Percentiles rank a stretch among this genome's conserved stretches.
Evolutionary conservation across 306 rosid species (phyloP).

Genomic region (Hippophae rhamnoides): DNA sequence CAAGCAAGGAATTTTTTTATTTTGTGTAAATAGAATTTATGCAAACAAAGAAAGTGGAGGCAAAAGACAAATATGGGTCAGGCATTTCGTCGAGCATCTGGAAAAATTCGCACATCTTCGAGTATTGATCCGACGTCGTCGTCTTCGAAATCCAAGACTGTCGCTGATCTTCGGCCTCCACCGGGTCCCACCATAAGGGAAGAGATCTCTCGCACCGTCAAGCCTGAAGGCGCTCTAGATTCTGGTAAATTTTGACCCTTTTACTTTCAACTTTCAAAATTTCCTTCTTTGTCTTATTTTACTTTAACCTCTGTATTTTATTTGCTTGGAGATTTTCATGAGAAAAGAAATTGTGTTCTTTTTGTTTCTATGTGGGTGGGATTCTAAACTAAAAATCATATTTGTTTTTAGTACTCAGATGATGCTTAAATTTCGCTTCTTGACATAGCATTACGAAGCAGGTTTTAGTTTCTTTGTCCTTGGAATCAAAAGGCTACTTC

Average conservation of each 20-base stretch:
- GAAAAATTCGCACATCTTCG: constrained; percentile 51
- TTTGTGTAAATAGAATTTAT: background rate
- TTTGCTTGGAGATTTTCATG: background rate
- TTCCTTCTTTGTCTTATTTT: background rate
- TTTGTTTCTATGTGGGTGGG: too few species aligned
- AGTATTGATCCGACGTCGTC: constrained; percentile 33
- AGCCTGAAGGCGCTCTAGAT: constrained; percentile 18
- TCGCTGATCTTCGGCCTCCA: constrained; percentile 39
- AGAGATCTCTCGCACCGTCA: constrained; percentile 30
- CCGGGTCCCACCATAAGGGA: constrained; percentile 20
- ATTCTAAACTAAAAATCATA: too few species aligned
- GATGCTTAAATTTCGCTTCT: background rate
- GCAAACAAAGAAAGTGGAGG: background rate
- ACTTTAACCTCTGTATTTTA: background rate
- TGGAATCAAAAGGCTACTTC: background rate
- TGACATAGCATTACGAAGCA: background rate
- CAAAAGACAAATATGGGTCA: constrained; percentile 51
- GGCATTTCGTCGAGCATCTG: constrained; percentile 97
- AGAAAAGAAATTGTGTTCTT: background rate
- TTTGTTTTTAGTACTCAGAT: background rate
- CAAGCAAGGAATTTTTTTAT: background rate
- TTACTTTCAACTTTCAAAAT: background rate
- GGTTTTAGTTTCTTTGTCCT: background rate
- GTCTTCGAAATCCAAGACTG: constrained; percentile 35
- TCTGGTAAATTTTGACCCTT: constrained; percentile 30